Conservation (phyloP, 768 basidiomycete genomes). For the Suillus subalutaceus region DNA sequence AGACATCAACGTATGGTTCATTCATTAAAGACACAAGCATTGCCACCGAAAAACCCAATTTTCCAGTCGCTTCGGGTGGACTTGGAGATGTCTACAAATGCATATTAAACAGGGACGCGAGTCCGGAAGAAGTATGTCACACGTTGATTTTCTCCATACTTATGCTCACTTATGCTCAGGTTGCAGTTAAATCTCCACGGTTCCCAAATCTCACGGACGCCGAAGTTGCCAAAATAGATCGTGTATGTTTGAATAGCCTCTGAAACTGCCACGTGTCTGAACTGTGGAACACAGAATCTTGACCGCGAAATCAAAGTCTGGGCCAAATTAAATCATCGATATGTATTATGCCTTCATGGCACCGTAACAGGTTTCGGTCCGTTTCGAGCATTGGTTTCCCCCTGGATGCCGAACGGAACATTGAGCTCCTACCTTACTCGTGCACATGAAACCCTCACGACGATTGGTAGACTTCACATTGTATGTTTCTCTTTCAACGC, state of each 20-base stretch:
- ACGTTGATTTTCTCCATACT: neutral
- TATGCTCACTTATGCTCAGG: conserved; percentile 3
- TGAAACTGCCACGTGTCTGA: neutral
- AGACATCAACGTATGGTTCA: neutral
- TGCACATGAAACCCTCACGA: conserved; percentile 2
- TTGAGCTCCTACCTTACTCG: conserved; percentile 32
- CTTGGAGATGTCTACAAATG: conserved; percentile 50
- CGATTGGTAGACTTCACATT: conserved; percentile 16
- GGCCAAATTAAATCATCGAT: conserved; percentile 20
- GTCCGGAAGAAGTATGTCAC: neutral
- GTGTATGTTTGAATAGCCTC: neutral
- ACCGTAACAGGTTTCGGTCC: conserved; percentile 23
- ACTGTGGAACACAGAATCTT: conserved; percentile 19
- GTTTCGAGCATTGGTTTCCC: conserved; percentile 37
- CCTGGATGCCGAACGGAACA: conserved; percentile 41
- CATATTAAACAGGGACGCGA: neutral
- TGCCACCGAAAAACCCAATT: neutral
- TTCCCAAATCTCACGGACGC: neutral
- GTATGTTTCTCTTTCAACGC: conserved; percentile 9
- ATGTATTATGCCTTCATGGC: conserved; percentile 24
- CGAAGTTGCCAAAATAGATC: neutral
- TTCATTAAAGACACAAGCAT: neutral
- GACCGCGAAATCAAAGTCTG: conserved; percentile 28
- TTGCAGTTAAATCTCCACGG: conserved; percentile 12
- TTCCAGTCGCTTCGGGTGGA: conserved; percentile 32